Evolutionary conservation across 2,329 filamentous ascomycete species (phyloP), one percentile per base, ranked within the genome.

Genomic region (Exophiala sp.): DNA sequence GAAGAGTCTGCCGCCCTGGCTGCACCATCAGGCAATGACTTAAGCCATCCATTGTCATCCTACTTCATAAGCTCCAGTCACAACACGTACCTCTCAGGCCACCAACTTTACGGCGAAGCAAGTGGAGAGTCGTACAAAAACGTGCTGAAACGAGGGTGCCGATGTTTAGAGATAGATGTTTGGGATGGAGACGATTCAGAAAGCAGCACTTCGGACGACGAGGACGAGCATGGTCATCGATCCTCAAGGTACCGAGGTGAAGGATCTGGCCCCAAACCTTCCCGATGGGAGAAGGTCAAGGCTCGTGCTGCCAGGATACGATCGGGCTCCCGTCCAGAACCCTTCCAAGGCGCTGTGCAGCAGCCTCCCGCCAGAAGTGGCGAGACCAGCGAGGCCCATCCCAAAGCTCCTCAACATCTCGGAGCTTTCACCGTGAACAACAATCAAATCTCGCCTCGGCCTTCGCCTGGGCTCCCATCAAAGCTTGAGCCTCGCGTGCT

Each of bases 21-120:
- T 61, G 78, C 74, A 59, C 75, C 76, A n/a, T 67, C 72, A 18
- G 65, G 72, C 58, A 76, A 82, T 54, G 86, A 91, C 65, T 68
- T 84, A 32, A 80, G 79, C 0, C 82, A 80, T 48, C 88, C 89
- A 3, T 78, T 95, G 54, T 89, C 87, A 43, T 90, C 95, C 68
- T 96, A 96, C 74, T 96, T 90, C 70, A 91, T 96, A 68, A 95
- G 87, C 58, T 95, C 89, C 62, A 96, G 90, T 66, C 91, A 96
- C 75, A 96, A 96, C 68, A 96, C 91, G 0, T 96, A 96, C 69
- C 76, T 96, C 39, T 85, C 86, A 1, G 91, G 91, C 2, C 91
- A 95, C 65, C 92, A 96, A 71, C 78, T 94, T 38, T 85, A 83
- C 56, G 90, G 89, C 43, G 83, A 84, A 55, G 87, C 88, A 55